Conservation (phyloP, 352 stramenopile species). For the Globisporangium emineosum region DNA sequence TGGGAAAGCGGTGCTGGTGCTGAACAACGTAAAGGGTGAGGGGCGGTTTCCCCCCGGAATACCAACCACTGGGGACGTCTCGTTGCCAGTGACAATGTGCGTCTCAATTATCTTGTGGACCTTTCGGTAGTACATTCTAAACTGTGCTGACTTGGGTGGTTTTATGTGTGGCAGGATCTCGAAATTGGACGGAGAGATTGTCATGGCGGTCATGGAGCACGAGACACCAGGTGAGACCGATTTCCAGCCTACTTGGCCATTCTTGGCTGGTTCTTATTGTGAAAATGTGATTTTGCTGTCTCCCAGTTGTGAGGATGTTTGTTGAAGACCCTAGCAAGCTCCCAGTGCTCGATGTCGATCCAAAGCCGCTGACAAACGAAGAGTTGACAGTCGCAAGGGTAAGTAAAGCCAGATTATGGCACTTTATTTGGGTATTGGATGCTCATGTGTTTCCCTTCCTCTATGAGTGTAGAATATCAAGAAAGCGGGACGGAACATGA, state of each 20-base stretch:
- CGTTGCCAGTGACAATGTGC: constrained; percentile 60
- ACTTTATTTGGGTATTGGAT: not conserved
- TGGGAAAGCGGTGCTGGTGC: constrained; percentile 41
- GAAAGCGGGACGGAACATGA: constrained; percentile 35
- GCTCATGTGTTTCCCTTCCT: not conserved
- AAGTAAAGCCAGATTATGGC: not conserved
- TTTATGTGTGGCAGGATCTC: constrained; percentile 34
- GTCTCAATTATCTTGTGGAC: no score
- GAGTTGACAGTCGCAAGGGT: constrained; percentile 38
- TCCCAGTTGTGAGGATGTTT: constrained; percentile 15
- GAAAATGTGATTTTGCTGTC: not conserved
- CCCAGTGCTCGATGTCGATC: constrained; percentile 22
- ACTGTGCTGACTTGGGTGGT: not conserved
- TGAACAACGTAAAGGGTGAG: constrained; percentile 64
- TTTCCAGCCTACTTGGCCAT: not conserved
- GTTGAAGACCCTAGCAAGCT: constrained; percentile 24
- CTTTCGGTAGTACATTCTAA: not conserved
- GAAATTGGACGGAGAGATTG: constrained; percentile 60
- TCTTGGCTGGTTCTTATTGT: no score
- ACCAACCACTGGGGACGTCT: constrained; percentile 25
- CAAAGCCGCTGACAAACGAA: constrained; percentile 39
- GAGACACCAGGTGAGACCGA: constrained; percentile 32
- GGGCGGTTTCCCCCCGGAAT: constrained; percentile 46
- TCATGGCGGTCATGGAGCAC: constrained; percentile 59
- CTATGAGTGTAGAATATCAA: constrained; percentile 37